phyloP scores from a whole-genome alignment of 2,329 filamentous ascomycete species.

The Diplodia scrobiculata region DNA sequence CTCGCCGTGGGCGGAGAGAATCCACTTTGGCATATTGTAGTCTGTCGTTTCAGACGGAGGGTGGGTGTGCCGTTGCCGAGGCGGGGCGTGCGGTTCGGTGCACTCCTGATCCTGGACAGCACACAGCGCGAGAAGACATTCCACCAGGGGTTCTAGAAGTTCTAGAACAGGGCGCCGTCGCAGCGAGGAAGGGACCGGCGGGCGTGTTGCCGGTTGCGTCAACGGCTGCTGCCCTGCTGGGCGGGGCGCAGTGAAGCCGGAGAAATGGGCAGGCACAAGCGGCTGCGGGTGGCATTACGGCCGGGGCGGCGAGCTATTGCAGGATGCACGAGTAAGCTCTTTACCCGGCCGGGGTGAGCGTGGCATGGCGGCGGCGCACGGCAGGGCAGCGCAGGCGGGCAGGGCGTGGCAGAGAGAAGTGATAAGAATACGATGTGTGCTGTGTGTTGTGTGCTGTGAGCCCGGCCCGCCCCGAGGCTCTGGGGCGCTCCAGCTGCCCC shows the following conservation, averaged over 20 bases:
- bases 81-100: slow-evolving; percentile 13
- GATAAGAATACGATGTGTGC: slow-evolving; percentile 20
- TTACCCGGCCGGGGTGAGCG: slow-evolving; percentile 8
- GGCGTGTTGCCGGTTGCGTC: slow-evolving; percentile 1
- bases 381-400: not conserved
- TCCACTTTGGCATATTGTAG: slow-evolving; percentile 5
- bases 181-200: not conserved
- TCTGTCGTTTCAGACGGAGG: not conserved
- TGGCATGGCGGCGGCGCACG: not conserved
- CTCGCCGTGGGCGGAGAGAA: not conserved
- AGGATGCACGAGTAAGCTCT: slow-evolving; percentile 13
- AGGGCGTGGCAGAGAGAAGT: not conserved
- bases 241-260: slow-evolving; percentile 20
- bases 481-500: not conserved
- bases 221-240: not conserved
- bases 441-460: not conserved
- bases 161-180: slow-evolving; percentile 7
- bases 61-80: not conserved
- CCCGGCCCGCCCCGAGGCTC: slow-evolving; percentile 5
- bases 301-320: not conserved
- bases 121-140: not conserved
- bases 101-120: too few species aligned
- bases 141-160: slow-evolving; percentile 22
- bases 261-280: not conserved
- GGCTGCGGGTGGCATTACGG: not conserved